Percentiles rank a stretch among this genome's conserved stretches.
phyloP scores from a whole-genome alignment of 352 stramenopile species.

The Blastocystis sp. region DNA sequence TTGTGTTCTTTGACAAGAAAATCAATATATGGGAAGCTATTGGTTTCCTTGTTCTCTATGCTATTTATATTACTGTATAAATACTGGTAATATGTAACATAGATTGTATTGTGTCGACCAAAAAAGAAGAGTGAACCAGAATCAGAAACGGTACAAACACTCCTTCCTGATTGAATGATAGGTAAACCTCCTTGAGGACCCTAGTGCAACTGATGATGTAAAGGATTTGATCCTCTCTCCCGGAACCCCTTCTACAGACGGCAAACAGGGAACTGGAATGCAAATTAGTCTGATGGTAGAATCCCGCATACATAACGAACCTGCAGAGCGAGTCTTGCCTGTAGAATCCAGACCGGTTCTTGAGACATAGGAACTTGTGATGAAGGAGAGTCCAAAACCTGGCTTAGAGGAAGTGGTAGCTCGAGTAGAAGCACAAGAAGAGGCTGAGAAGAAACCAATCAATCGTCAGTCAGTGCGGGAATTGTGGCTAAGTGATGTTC shows the following conservation, averaged over 20 bases:
- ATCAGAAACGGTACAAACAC: not conserved
- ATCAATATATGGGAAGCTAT: conserved; percentile 68
- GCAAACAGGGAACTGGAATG: conserved; percentile 63
- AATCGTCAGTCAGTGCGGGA: not conserved
- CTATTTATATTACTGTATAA: conserved; percentile 73
- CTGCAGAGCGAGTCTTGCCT: not conserved
- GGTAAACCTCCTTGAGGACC: not conserved
- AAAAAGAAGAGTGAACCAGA: not conserved
- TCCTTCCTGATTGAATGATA: not conserved
- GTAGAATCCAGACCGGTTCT: not conserved
- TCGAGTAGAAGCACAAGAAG: not conserved
- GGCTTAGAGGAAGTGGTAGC: not conserved
- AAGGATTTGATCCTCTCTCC: not conserved
- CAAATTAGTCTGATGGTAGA: conserved; percentile 62
- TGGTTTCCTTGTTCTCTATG: conserved; percentile 75
- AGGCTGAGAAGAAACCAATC: not conserved
- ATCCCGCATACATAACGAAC: not conserved
- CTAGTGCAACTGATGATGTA: not conserved
- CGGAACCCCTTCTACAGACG: conserved; percentile 6
- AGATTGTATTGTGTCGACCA: conserved; percentile 15
- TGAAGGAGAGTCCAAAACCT: conserved; percentile 31
- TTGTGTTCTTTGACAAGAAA: conserved; percentile 70
- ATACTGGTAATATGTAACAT: not conserved
- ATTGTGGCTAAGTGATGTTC: not conserved
- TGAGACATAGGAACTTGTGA: conserved; percentile 11